These are phyloP conservation scores for Teunomyces panamensis DNA, from an alignment of 805 yeast genomes.

Conservation along the genomic window DNA sequence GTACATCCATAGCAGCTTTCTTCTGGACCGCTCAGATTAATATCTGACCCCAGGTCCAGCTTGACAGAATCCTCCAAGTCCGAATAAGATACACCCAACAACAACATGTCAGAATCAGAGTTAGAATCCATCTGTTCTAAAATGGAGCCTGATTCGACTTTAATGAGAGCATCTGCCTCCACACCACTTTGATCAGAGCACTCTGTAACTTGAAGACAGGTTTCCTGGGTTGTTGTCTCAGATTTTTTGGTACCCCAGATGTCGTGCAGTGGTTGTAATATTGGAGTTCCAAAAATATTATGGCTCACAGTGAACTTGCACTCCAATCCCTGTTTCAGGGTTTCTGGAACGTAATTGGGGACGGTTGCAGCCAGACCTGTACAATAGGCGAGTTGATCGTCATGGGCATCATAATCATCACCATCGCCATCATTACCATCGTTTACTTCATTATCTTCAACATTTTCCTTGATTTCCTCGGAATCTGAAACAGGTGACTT, in stretches of 20 bases:
- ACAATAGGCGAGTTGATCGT: background rate
- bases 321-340: background rate
- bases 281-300: background rate
- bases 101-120: background rate
- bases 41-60: background rate
- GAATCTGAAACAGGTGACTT: background rate
- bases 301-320: background rate
- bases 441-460: constrained; percentile 6
- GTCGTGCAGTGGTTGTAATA: background rate
- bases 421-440: constrained; percentile 5
- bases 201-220: background rate
- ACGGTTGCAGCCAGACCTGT: constrained; percentile 5
- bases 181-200: background rate
- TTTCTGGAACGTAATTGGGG: constrained; percentile 5
- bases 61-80: background rate
- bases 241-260: too few species aligned
- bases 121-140: background rate
- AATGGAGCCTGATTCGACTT: background rate
- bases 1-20: background rate
- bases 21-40: background rate
- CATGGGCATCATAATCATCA: constrained; percentile 1
- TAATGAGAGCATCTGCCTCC: background rate
- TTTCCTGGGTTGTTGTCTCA: background rate
- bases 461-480: background rate
- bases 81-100: background rate